Evolutionary conservation across 371 early-diverging fungal genomes (phyloP), one percentile per base, ranked within the genome.

Genomic region (Nematocida displodere): DNA sequence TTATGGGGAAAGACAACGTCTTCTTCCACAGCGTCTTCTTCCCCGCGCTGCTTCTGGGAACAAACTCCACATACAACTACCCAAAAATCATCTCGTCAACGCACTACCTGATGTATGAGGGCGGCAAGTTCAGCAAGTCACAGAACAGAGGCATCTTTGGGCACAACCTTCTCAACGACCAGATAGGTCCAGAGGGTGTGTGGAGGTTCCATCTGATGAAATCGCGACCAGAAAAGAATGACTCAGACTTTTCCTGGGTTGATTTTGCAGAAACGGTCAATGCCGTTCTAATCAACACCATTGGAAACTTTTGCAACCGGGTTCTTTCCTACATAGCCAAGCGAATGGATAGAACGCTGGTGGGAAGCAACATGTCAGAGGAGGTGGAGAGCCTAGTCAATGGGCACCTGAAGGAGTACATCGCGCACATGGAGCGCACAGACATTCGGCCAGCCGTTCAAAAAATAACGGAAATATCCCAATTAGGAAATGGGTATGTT

Each of bases 1-100:
- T 99, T 83, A 98, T 99, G 99, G 99, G 99, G 81, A 99, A 99
- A 85, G 99, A 99, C 85, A 99, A 99, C 77, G 96, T 97, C 13
- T 92, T 95, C 40, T 99, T 99, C 90, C 99, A 99, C 83, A 90
- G 96, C 3, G 92, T 98, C 58, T 88, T 98, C 52, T 97, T 98
- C 89, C 99, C 99, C 31, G 89, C 88, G 66, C 84, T 89, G 36
- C 85, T 95, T 78, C 82, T 92, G 20, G 96, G 91, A 76, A 90
- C 93, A 7, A 86, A 87, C 1, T 47, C 50, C 4, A 4, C 53
- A 13, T 56, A 26, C 37, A 77, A 77, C 15, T 65, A 68, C 28
- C 63, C 75, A 58, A 88, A 94, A 83, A 90, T 91, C 80, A 86
- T 99, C 58, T 91, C 88, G 79, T 91, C 94, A 46, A 94, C 97